These are phyloP conservation scores for Tetrapisispora nanseiensis DNA, from an alignment of 805 yeast genomes.

Conservation along the genomic window DNA sequence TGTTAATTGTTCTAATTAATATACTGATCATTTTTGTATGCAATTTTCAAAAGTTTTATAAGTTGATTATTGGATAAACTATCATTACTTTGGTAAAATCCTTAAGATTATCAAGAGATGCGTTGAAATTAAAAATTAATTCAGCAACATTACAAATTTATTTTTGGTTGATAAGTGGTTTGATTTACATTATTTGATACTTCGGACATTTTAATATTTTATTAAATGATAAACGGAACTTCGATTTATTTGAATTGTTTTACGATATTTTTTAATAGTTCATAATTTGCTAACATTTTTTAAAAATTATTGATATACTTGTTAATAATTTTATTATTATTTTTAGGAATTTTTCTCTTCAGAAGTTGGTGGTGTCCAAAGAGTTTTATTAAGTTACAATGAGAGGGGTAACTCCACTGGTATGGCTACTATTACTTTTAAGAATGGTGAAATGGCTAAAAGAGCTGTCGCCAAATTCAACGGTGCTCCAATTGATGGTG, in stretches of 20 bases:
- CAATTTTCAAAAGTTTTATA: too few relatives aligned
- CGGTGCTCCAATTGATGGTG: conserved; percentile 90
- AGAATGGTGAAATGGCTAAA: conserved; percentile 55
- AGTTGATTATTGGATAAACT: too few relatives aligned
- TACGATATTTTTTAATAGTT: background rate
- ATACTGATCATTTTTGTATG: too few relatives aligned
- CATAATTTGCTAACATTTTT: conserved; percentile 3
- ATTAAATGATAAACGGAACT: background rate
- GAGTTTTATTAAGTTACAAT: conserved; percentile 66
- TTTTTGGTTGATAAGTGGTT: too few relatives aligned
- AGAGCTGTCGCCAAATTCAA: conserved; percentile 76
- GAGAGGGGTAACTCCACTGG: conserved; percentile 88
- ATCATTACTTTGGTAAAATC: too few relatives aligned
- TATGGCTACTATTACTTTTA: conserved; percentile 78
- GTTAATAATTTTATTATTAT: conserved; percentile 10
- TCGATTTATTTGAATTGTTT: too few relatives aligned
- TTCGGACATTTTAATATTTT: background rate
- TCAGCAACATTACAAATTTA: too few relatives aligned
- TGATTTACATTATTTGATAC: background rate
- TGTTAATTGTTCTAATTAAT: too few relatives aligned
- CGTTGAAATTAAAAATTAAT: too few relatives aligned
- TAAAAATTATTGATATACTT: background rate
- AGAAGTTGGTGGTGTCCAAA: conserved; percentile 76
- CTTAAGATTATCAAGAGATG: too few relatives aligned
- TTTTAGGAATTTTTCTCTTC: conserved; percentile 77